Percentiles rank a stretch among this genome's conserved stretches.
phyloP scores from a whole-genome alignment of 2,329 filamentous ascomycete species.

The Diaporthe eres region DNA sequence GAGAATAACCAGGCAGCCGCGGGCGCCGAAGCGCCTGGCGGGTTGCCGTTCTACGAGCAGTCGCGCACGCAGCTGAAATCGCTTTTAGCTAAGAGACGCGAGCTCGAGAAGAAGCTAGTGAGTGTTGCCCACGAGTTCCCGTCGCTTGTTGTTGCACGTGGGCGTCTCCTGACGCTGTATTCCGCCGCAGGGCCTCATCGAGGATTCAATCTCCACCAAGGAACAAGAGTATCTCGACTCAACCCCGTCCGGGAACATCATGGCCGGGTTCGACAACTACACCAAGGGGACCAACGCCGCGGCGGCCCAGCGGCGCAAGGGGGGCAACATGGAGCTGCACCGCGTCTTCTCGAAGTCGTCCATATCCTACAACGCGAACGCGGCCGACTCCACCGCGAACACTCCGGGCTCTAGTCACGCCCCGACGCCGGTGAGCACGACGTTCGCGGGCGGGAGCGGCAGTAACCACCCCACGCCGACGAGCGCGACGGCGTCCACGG shows the following conservation, averaged over 20 bases:
- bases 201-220: conserved; percentile 87
- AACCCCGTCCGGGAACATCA: conserved; percentile 92
- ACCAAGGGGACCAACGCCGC: conserved; percentile 85
- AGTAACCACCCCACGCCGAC: conserved; percentile 70
- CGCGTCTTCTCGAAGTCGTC: conserved; percentile 79
- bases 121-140: conserved; percentile 2
- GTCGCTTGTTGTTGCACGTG: too few species aligned
- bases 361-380: conserved; percentile 69
- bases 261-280: conserved; percentile 97
- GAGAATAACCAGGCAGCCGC: conserved; percentile 51
- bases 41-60: conserved; percentile 79
- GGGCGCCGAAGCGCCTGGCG: conserved; percentile 59
- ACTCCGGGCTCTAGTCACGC: conserved; percentile 58
- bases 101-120: conserved; percentile 59
- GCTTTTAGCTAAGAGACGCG: conserved; percentile 75
- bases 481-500: conserved; percentile 59
- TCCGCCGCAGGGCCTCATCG: conserved; percentile 54
- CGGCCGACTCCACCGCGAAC: conserved; percentile 36
- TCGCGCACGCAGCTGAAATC: conserved; percentile 77
- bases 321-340: conserved; percentile 76
- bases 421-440: conserved; percentile 69
- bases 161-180: not conserved
- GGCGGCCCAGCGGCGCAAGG: conserved; percentile 74
- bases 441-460: conserved; percentile 58
- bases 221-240: conserved; percentile 93